Evolutionary conservation across 148 eudicot species (phyloP), one percentile per base, ranked within the genome.

Genomic region (Rhododendron ferrugineum): DNA sequence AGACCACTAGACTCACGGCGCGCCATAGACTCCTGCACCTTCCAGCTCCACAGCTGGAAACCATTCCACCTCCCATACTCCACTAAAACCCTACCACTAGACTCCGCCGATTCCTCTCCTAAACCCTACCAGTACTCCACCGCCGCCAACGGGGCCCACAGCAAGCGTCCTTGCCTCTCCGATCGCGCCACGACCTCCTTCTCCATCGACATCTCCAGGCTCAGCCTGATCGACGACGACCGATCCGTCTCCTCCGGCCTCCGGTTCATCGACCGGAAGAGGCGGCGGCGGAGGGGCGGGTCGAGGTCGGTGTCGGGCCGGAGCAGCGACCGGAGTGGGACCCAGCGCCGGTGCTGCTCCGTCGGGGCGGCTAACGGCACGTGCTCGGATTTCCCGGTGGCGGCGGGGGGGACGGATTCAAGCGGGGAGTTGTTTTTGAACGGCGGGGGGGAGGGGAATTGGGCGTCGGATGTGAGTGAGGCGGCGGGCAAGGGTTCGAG

Each of bases 331-430:
- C 86, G 93, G 73, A 93, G 92, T 58, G 94, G 93, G 82, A 89
- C 92, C 18, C 91, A 90, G 18, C 91, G 92, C 47, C 26, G 95
- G 88, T 91, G 94, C 68, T 90, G 98, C 72, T 93, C 94, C 11
- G 90, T 93, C 18, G 94, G 91, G 82, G 93, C 90, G 10, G 92
- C 94, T 5, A 84, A 89, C 34, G 96, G 92, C 0, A 92, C 98
- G 20, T 94, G 97, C 47, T 95, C 98, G n/a, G 98, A 95, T 86
- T 92, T 94, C 47, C 91, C 92, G 86, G 85, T 94, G 91, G 92
- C 92, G 80, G 88, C 89, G 2, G 94, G 94, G 83, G 94, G 94
- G 84, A 95, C 98, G 36, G 98, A 95, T 85, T 95, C 98, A 83
- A 95, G 97, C 56, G 98, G 98, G 74, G 98, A 95, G 89, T 66